phyloP scores from a whole-genome alignment of 108 stramenopile species.

The Discostella stelligeroides region DNA sequence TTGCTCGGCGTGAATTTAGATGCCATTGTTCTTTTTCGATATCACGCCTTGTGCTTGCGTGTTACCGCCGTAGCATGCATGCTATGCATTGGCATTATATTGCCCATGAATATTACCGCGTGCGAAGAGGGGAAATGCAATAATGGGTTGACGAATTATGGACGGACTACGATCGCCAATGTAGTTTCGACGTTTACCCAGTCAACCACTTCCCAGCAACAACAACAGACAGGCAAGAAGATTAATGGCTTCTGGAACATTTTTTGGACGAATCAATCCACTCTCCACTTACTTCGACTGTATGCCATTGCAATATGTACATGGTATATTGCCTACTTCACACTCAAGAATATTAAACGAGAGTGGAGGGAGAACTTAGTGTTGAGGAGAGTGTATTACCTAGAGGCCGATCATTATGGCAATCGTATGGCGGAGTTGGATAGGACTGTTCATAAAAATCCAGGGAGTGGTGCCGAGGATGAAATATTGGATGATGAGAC shows the following conservation, averaged over 20 bases:
- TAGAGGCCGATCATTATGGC: constrained; percentile 78
- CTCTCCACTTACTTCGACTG: constrained; percentile 43
- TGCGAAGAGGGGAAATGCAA: constrained; percentile 28
- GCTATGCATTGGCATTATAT: constrained; percentile 60
- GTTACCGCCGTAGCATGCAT: constrained; percentile 58
- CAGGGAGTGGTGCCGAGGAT: constrained; percentile 31
- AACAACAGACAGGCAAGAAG: background rate
- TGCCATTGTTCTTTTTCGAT: constrained; percentile 79
- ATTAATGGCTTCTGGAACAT: constrained; percentile 39
- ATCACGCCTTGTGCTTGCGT: constrained; percentile 74
- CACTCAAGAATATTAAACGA: constrained; percentile 45
- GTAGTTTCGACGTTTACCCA: no score
- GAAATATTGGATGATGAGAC: constrained; percentile 16
- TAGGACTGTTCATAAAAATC: constrained; percentile 43
- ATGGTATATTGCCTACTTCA: constrained; percentile 66
- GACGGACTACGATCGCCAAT: constrained; percentile 76
- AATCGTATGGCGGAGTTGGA: constrained; percentile 68
- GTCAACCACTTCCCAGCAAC: background rate
- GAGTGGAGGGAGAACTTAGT: constrained; percentile 82
- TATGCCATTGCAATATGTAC: constrained; percentile 60
- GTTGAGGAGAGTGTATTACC: constrained; percentile 81
- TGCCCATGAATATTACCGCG: constrained; percentile 74
- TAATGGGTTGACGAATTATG: constrained; percentile 71
- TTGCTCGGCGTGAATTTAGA: constrained; percentile 82
- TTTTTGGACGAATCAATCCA: constrained; percentile 24